Evolutionary conservation across 345 rosid genomes (phyloP).

Genomic region (Tarenaya hassleriana): DNA sequence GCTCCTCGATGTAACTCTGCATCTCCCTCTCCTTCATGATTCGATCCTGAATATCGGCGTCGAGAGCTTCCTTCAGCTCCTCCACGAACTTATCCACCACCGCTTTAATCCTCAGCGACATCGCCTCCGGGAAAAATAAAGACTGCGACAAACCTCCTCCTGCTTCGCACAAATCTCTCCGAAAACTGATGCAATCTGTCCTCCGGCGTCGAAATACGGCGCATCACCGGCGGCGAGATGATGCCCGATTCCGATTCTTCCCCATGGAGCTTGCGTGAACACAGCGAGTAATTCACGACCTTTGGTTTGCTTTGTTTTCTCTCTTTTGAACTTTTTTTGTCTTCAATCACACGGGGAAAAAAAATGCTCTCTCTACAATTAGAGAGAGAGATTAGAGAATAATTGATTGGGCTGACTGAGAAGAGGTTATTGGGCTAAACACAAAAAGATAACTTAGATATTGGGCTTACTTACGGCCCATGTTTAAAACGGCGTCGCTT

Average conservation of each 20-base stretch:
- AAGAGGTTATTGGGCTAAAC: too few relatives aligned
- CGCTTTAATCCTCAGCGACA: slow-evolving; percentile 81
- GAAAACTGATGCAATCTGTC: background rate
- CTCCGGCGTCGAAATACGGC: background rate
- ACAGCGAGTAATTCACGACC: slow-evolving; percentile 21
- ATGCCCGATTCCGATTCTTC: slow-evolving; percentile 8
- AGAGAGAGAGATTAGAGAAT: too few relatives aligned
- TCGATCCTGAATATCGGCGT: slow-evolving; percentile 91
- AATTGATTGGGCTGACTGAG: too few relatives aligned
- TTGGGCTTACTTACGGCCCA: too few relatives aligned
- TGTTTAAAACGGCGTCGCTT: too few relatives aligned
- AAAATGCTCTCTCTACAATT: too few relatives aligned
- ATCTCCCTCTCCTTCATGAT: slow-evolving; percentile 98
- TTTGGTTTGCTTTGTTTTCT: slow-evolving; percentile 7
- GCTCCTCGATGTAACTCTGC: slow-evolving; percentile 95
- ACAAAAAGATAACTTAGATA: too few relatives aligned
- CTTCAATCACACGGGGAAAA: too few relatives aligned
- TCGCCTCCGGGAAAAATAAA: slow-evolving; percentile 17
- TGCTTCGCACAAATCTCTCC: slow-evolving; percentile 6
- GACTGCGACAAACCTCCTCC: background rate
- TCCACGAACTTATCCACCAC: slow-evolving; percentile 96
- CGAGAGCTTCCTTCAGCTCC: slow-evolving; percentile 91
- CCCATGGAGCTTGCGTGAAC: slow-evolving; percentile 24
- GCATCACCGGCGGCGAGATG: slow-evolving; percentile 19
- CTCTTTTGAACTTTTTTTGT: too few relatives aligned